Percentiles rank a stretch among this genome's conserved stretches.
Conservation (phyloP, 2,329 filamentous ascomycete genomes). For the Colletotrichum theobromicola region DNA sequence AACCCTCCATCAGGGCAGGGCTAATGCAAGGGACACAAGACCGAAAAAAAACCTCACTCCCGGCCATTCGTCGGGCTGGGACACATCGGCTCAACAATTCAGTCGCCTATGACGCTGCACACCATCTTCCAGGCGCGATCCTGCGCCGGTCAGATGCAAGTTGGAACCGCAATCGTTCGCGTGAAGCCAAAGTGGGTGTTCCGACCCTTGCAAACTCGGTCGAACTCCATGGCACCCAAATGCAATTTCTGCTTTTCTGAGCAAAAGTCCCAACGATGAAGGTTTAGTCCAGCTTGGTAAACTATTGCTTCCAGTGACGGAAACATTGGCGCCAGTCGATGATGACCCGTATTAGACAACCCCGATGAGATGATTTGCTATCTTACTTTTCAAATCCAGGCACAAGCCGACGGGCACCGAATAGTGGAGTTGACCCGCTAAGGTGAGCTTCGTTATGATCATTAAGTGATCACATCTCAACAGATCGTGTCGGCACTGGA, state of each 20-base stretch:
- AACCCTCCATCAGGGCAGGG: constrained; percentile 7
- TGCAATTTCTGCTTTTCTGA: background rate
- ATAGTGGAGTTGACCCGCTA: background rate
- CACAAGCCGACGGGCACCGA: background rate
- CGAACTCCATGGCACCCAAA: background rate
- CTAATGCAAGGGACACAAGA: constrained; percentile 21
- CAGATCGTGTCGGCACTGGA: background rate
- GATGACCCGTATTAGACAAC: background rate
- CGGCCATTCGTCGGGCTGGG: background rate
- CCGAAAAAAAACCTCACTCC: background rate
- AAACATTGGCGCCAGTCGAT: background rate
- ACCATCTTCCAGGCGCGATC: background rate
- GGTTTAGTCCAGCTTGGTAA: background rate
- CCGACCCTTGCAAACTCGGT: background rate
- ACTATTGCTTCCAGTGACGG: background rate
- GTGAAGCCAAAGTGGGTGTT: background rate
- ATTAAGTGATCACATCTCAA: constrained; percentile 13
- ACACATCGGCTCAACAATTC: background rate
- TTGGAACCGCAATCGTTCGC: background rate
- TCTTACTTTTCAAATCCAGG: background rate
- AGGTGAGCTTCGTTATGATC: background rate
- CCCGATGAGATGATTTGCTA: background rate
- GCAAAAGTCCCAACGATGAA: background rate
- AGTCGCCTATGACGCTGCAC: background rate
- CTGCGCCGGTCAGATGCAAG: background rate